phyloP scores from a whole-genome alignment of 2,329 filamentous ascomycete genomes.

The Diplodia mutila region DNA sequence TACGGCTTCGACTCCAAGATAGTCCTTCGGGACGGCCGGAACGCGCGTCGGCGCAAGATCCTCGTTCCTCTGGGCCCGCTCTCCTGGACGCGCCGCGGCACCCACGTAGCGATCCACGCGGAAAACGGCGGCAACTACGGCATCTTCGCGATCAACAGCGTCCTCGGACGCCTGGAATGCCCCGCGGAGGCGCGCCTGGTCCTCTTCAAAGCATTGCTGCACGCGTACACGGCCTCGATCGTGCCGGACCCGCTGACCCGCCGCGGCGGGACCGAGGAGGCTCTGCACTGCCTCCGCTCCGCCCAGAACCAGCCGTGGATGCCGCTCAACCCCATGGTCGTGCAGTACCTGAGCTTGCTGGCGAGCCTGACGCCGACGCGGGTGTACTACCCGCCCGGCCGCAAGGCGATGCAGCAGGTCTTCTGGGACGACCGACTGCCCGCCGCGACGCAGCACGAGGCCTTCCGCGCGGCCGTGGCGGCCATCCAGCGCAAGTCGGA shows the following conservation, averaged over 20 bases:
- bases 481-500: conserved; percentile 29
- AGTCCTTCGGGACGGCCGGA: conserved; percentile 53
- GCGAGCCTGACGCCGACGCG: conserved; percentile 45
- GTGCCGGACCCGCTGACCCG: conserved; percentile 62
- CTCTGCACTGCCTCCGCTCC: conserved; percentile 55
- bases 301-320: conserved; percentile 51
- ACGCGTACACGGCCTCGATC: conserved; percentile 63
- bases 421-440: conserved; percentile 37
- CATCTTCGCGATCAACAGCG: conserved; percentile 57
- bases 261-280: conserved; percentile 65
- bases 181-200: conserved; percentile 59
- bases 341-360: conserved; percentile 34
- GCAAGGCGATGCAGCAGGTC: conserved; percentile 38
- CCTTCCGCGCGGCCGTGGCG: conserved; percentile 30
- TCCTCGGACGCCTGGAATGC: conserved; percentile 61
- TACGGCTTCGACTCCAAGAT: conserved; percentile 64
- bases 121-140: conserved; percentile 47
- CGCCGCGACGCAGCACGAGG: conserved; percentile 38
- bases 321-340: conserved; percentile 26
- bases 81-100: conserved; percentile 33
- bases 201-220: conserved; percentile 61
- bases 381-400: conserved; percentile 35
- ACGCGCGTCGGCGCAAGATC: conserved; percentile 52
- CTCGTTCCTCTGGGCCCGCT: conserved; percentile 57
- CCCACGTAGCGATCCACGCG: conserved; percentile 52